phyloP scores from a whole-genome alignment of 1,139 yeast genomes.

The Debaryomyces udenii region DNA sequence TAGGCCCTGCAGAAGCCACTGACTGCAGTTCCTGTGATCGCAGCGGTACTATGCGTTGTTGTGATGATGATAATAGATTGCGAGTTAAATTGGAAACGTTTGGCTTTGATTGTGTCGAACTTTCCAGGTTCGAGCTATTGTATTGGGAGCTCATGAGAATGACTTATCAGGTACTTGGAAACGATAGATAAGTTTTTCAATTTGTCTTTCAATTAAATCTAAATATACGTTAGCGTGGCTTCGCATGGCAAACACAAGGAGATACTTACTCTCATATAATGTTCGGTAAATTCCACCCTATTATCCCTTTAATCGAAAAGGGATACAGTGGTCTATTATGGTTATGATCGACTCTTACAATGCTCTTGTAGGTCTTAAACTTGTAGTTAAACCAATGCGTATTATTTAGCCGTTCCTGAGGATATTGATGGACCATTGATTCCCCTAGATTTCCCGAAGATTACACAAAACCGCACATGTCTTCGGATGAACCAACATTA shows the following conservation, averaged over 20 bases:
- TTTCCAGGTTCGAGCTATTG: conserved; percentile 12
- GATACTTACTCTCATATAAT: too few species aligned
- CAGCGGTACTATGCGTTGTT: conserved; percentile 9
- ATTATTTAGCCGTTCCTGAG: too few species aligned
- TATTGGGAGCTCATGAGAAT: conserved; percentile 14
- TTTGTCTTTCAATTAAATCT: too few species aligned
- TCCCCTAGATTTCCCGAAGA: conserved; percentile 6
- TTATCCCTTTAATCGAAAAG: too few species aligned
- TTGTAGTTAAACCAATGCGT: too few species aligned
- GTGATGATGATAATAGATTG: conserved; percentile 30
- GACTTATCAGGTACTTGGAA: background rate
- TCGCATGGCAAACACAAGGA: too few species aligned
- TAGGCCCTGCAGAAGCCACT: background rate
- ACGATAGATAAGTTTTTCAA: background rate
- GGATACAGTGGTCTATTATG: too few species aligned
- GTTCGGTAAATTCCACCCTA: too few species aligned
- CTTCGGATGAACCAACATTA: too few species aligned
- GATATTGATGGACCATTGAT: conserved; percentile 3
- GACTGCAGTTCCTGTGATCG: conserved; percentile 3
- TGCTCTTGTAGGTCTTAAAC: too few species aligned
- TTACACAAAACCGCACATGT: conserved; percentile 3
- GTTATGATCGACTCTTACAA: too few species aligned
- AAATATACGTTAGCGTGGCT: too few species aligned
- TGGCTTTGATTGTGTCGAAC: conserved; percentile 13
- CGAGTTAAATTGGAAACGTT: conserved; percentile 44